Percentiles rank a stretch among this genome's conserved stretches.
Evolutionary conservation across 495 filamentous ascomycete genomes (phyloP).

Genomic region (Lepidopterella palustris): DNA sequence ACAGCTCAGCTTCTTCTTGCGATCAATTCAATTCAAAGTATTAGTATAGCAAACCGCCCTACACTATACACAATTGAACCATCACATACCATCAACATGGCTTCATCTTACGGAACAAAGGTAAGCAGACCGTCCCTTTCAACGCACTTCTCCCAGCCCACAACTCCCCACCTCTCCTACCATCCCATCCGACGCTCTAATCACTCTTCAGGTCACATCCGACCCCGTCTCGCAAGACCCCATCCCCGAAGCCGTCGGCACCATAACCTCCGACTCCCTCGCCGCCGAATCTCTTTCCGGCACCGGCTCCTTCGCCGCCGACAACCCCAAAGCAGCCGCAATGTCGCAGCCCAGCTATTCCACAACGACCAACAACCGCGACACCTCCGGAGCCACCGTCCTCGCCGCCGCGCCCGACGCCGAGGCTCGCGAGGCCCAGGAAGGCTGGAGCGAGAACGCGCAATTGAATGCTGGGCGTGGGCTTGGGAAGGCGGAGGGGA

Average conservation of each 20-base stretch:
- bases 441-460: conserved; percentile 34
- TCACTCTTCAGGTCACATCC: conserved; percentile 34
- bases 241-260: conserved; percentile 49
- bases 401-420: conserved; percentile 48
- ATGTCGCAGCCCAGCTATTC: conserved; percentile 42
- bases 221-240: conserved; percentile 45
- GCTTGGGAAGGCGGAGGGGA: conserved; percentile 39
- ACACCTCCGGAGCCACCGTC: conserved; percentile 46
- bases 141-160: neutral
- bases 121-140: conserved; percentile 3
- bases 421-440: conserved; percentile 43
- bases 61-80: no score
- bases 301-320: conserved; percentile 47
- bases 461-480: conserved; percentile 24
- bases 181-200: neutral
- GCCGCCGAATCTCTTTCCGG: conserved; percentile 53
- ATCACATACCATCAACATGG: conserved; percentile 1
- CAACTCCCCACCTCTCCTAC: neutral
- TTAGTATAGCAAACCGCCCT: no score
- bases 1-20: no score
- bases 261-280: conserved; percentile 56
- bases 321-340: conserved; percentile 47
- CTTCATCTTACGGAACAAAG: conserved; percentile 13
- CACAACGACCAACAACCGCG: conserved; percentile 52
- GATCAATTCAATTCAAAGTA: no score